phyloP scores from a whole-genome alignment of 192 early-diverging fungal species.

The Entomortierella beljakovae region DNA sequence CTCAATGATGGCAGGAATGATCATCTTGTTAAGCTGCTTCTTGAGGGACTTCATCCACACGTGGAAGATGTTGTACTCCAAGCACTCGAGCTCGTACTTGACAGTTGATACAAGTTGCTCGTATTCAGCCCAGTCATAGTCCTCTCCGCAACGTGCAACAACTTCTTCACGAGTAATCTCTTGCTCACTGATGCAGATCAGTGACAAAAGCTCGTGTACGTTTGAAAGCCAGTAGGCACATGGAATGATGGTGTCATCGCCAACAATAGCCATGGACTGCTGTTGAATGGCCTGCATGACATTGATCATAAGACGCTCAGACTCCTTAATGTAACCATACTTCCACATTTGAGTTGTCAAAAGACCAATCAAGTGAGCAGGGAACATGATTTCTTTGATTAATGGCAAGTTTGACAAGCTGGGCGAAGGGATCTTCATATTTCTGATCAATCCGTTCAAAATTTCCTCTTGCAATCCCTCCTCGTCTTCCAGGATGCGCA shows the following conservation, averaged over 20 bases:
- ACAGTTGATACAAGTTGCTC: constrained; percentile 88
- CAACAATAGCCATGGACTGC: constrained; percentile 70
- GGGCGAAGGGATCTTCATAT: constrained; percentile 91
- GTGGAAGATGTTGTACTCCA: constrained; percentile 96
- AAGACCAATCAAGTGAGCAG: constrained; percentile 92
- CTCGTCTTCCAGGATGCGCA: constrained; percentile 71
- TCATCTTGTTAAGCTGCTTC: constrained; percentile 93
- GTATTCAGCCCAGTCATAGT: constrained; percentile 76
- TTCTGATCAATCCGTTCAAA: constrained; percentile 88
- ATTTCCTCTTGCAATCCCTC: constrained; percentile 83
- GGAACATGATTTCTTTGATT: constrained; percentile 94
- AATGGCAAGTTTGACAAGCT: constrained; percentile 80
- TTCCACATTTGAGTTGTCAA: constrained; percentile 89
- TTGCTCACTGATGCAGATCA: constrained; percentile 68
- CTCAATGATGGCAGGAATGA: constrained; percentile 96
- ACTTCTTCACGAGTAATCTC: constrained; percentile 52
- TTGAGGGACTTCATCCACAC: constrained; percentile 99
- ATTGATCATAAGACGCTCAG: constrained; percentile 87
- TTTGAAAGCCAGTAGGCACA: constrained; percentile 98
- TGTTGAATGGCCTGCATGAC: constrained; percentile 87
- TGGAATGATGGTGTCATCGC: constrained; percentile 83
- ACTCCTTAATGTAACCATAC: constrained; percentile 84
- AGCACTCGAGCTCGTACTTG: constrained; percentile 89
- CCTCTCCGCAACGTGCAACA: constrained; percentile 72
- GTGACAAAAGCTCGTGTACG: constrained; percentile 93